Percentiles rank a stretch among this genome's conserved stretches.
phyloP scores from a whole-genome alignment of 129 eudicot genomes.

The Tanacetum coccineum region DNA sequence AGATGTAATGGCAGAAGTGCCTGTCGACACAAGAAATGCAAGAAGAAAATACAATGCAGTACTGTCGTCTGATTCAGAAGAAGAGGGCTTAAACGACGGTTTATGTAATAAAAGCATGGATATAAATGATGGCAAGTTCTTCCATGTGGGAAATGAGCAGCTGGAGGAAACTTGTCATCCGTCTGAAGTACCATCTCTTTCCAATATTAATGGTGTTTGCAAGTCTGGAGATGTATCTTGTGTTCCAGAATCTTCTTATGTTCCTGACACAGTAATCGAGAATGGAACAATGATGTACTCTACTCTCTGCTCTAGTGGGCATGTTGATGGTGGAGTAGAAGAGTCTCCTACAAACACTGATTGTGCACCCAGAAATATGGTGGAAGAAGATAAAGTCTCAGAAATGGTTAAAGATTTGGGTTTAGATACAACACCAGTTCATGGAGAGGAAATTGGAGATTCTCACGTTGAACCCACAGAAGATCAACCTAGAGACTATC shows the following conservation, averaged over 20 bases:
- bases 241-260: constrained; percentile 83
- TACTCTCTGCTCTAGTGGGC: constrained; percentile 39
- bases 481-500: constrained; percentile 47
- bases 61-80: constrained; percentile 47
- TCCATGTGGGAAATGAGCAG: background rate
- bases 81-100: constrained; percentile 21
- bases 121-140: background rate
- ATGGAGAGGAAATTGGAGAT: constrained; percentile 72
- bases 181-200: constrained; percentile 25
- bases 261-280: constrained; percentile 65
- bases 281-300: constrained; percentile 42
- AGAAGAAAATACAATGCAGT: constrained; percentile 51
- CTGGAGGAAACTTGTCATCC: constrained; percentile 19
- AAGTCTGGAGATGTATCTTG: constrained; percentile 43
- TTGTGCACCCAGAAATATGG: constrained; percentile 19
- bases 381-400: constrained; percentile 11
- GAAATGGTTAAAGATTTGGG: constrained; percentile 26
- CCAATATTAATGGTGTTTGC: constrained; percentile 10
- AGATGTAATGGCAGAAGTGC: constrained; percentile 23
- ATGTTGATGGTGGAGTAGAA: constrained; percentile 30
- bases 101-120: background rate
- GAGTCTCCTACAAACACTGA: constrained; percentile 22
- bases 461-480: constrained; percentile 44
- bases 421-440: constrained; percentile 25
- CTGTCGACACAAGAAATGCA: constrained; percentile 21